Conservation (phyloP, 2,329 filamentous ascomycete genomes). For the Pseudogymnoascus sp. region DNA sequence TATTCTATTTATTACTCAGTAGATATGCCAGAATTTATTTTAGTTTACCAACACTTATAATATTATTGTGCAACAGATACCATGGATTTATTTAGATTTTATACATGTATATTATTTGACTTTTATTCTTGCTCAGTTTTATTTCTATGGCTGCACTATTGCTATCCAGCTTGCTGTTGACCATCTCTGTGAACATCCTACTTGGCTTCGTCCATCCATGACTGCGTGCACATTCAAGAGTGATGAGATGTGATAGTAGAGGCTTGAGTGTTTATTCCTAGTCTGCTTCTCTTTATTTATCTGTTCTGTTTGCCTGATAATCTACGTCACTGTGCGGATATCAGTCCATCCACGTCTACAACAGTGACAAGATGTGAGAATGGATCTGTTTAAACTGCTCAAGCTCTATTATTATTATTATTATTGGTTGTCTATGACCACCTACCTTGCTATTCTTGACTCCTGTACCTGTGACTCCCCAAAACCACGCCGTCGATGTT, state of each 20-base stretch:
- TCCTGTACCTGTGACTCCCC: background rate
- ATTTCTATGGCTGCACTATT: too few relatives aligned
- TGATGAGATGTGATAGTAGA: background rate
- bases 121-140: too few relatives aligned
- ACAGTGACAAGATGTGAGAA: background rate
- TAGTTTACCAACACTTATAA: too few relatives aligned
- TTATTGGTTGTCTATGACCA: background rate
- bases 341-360: background rate
- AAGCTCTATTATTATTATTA: background rate
- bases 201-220: too few relatives aligned
- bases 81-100: too few relatives aligned
- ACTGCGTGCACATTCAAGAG: too few relatives aligned
- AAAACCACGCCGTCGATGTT: background rate
- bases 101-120: too few relatives aligned
- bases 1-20: too few relatives aligned
- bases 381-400: background rate
- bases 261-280: background rate
- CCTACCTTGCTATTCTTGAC: background rate
- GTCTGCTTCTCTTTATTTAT: background rate
- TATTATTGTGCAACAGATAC: too few relatives aligned
- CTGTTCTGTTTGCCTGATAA: background rate
- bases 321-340: background rate
- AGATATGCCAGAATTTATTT: too few relatives aligned
- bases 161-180: too few relatives aligned
- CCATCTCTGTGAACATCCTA: too few relatives aligned